Evolutionary conservation across 23 red algal genomes (phyloP).

Genomic region (Chondrus crispus): DNA sequence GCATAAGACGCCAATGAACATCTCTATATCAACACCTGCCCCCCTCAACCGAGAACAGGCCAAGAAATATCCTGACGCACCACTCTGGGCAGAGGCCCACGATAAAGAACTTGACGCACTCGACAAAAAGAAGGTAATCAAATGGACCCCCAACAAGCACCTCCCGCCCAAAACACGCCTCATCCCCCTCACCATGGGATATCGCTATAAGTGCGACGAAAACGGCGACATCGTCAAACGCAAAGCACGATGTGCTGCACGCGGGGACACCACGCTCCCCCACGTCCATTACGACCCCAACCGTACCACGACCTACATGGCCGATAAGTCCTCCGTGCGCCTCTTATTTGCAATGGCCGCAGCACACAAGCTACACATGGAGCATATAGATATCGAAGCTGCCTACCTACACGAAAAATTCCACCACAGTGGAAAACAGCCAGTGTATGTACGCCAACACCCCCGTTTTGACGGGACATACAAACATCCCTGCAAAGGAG

Average conservation of each 20-base stretch:
- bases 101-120: constrained; percentile 18
- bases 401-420: constrained; percentile 31
- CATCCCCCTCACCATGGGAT: not conserved
- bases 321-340: not conserved
- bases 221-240: not conserved
- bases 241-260: constrained; percentile 6
- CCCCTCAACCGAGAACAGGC: not conserved
- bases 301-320: not conserved
- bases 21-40: not conserved
- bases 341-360: not conserved
- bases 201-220: not conserved
- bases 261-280: constrained; percentile 3
- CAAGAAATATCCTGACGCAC: constrained; percentile 5
- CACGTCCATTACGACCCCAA: not conserved
- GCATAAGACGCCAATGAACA: not conserved
- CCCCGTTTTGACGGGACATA: not conserved
- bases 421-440: not conserved
- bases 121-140: constrained; percentile 3
- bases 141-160: not conserved
- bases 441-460: constrained; percentile 16
- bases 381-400: constrained; percentile 30
- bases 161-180: not conserved
- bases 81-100: not conserved
- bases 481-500: not conserved
- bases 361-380: not conserved